Evolutionary conservation across 129 eudicot genomes (phyloP).

Genomic region (Flaveria bidentis): DNA sequence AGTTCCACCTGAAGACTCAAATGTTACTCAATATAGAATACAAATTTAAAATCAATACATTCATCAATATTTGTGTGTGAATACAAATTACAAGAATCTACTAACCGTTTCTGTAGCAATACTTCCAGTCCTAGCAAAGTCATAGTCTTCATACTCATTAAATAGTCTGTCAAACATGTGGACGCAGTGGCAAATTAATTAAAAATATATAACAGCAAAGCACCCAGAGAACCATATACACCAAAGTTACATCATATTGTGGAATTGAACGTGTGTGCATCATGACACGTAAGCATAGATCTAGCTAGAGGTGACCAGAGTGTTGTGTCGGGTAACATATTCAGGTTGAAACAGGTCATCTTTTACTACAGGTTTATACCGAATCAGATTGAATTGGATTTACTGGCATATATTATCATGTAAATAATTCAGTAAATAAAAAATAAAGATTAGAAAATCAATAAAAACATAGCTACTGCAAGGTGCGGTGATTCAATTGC

Average conservation of each 20-base stretch:
- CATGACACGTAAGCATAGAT: background rate
- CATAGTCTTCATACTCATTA: slow-evolving; percentile 65
- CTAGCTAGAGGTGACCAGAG: background rate
- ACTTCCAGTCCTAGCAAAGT: slow-evolving; percentile 89
- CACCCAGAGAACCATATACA: background rate
- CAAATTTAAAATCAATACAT: background rate
- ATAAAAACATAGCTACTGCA: background rate
- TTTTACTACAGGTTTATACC: no score
- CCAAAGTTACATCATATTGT: background rate
- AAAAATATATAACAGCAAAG: background rate
- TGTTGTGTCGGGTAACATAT: background rate
- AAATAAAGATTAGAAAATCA: background rate
- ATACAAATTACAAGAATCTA: background rate
- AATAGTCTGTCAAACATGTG: slow-evolving; percentile 50
- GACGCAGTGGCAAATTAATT: background rate
- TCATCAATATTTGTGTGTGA: background rate
- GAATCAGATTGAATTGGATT: background rate
- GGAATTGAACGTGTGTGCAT: background rate
- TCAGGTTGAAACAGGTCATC: background rate
- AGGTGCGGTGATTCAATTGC: background rate
- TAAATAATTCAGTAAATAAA: background rate
- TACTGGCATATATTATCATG: background rate
- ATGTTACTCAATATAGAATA: background rate
- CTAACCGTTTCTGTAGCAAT: slow-evolving; percentile 68
- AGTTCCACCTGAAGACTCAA: slow-evolving; percentile 70